Base-by-base conservation (phyloP, 2,329 filamentous ascomycete species). In the Nannizzia gypsea region DNA sequence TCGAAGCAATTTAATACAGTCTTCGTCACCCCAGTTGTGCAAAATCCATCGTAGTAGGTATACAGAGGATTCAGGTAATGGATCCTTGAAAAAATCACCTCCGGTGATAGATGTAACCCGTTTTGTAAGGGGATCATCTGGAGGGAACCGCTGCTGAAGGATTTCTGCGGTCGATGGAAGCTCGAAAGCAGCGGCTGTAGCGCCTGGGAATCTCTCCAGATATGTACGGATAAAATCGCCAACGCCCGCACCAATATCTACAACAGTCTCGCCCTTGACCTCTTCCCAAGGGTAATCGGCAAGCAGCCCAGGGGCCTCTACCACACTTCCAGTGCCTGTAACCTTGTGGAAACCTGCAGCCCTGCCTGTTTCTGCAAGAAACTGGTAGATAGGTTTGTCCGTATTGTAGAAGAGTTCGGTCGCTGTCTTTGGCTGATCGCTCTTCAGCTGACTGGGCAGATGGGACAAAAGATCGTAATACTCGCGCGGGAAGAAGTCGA, bases 31-130 rank as follows among this genome's bases (percentile, higher is more conserved):
- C 54, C 54, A 56, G 26, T 56, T 36, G 54, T 56, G 54, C 13
- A 56, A 24, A 11, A 31, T 22, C 22, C 31, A 56, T 28, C 28
- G 22, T 4, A 56, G 22, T 26, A 31, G 4, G 3, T 56, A 56
- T 36, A 56, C 54, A 34, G 24, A 22, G 11, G 24, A 56, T n/a
- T 28, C 11, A 1, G 54, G 54, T n/a, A 56, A 6, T 28, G 28
- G n/a, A n/a, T 56, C 54, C 26, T 56, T 56, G 38, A 56, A 56
- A 28, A 56, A 56, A 26, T 56, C 31, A 1, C 54, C 54, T 11
- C 24, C 54, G 4, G 24, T 31, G 26, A 56, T 31, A 6, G 17
- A 15, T 40, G 15, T n/a, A 13, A 56, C 54, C 11, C 26, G 11
- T 20, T 40, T 56, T 22, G 24, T 9, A n/a, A 56, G 6, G 3